Evolutionary conservation across 345 rosid species (phyloP).

Genomic region (Bruguiera gymnorhiza): DNA sequence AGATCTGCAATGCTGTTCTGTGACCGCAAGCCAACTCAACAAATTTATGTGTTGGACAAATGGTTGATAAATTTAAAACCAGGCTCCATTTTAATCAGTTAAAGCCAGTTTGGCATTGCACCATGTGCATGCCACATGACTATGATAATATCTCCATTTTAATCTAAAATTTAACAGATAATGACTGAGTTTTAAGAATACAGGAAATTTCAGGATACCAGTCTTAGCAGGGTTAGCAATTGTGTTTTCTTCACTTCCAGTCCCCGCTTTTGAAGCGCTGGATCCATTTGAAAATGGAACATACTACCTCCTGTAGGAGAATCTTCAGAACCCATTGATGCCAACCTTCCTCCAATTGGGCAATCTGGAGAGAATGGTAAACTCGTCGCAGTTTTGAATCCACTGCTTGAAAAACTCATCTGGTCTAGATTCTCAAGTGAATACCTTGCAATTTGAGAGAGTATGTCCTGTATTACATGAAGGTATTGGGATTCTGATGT

Average conservation of each 20-base stretch:
- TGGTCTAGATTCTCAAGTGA: slow-evolving; percentile 56
- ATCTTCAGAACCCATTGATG: slow-evolving; percentile 20
- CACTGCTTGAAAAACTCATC: slow-evolving; percentile 28
- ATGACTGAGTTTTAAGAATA: too few relatives aligned
- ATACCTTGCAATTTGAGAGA: slow-evolving; percentile 71
- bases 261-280: slow-evolving; percentile 26
- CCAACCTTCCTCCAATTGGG: slow-evolving; percentile 15
- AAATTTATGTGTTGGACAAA: background rate
- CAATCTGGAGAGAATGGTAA: slow-evolving; percentile 23
- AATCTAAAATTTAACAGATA: too few relatives aligned
- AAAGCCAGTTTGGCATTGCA: background rate
- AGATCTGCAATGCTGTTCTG: background rate
- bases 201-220: background rate
- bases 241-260: slow-evolving; percentile 58
- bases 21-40: background rate
- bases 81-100: background rate
- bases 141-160: too few relatives aligned
- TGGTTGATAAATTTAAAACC: background rate
- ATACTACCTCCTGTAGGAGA: slow-evolving; percentile 25
- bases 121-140: slow-evolving; percentile 43
- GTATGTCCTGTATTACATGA: slow-evolving; percentile 72
- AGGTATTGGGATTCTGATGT: slow-evolving; percentile 69
- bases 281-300: slow-evolving; percentile 27
- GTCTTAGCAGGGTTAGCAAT: slow-evolving; percentile 49
- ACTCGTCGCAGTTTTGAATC: slow-evolving; percentile 24